Percentiles rank a stretch among this genome's conserved stretches.
These are phyloP conservation scores for Fusarium austroafricanum DNA, from an alignment of 2,329 filamentous ascomycete species.

Conservation along the genomic window DNA sequence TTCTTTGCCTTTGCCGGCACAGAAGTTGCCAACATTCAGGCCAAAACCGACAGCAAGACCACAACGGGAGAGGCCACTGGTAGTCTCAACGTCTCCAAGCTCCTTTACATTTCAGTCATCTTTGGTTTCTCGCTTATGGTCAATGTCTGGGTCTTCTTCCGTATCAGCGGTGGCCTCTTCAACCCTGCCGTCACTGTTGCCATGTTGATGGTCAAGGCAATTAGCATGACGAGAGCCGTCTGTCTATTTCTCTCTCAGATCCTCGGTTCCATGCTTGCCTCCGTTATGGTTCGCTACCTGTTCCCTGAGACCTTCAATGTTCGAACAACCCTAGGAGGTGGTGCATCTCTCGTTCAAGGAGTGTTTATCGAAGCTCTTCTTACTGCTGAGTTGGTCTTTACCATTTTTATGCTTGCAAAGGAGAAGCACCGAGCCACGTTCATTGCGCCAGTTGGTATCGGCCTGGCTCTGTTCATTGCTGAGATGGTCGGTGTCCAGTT, in stretches of 20 bases:
- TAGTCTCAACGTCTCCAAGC: conserved; percentile 57
- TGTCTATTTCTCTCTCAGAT: conserved; percentile 65
- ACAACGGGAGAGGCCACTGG: conserved; percentile 58
- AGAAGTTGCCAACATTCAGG: conserved; percentile 55
- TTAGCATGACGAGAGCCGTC: conserved; percentile 58
- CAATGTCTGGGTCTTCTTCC: conserved; percentile 62
- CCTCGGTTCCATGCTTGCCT: conserved; percentile 57
- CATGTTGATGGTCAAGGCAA: conserved; percentile 62
- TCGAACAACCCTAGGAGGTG: conserved; percentile 54
- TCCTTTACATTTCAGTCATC: conserved; percentile 56
- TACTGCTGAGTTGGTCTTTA: conserved; percentile 61
- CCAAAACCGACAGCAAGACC: conserved; percentile 49
- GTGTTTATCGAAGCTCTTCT: conserved; percentile 63
- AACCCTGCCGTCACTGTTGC: conserved; percentile 61
- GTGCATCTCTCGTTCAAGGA: conserved; percentile 57
- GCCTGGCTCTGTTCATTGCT: conserved; percentile 58
- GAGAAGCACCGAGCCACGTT: conserved; percentile 62
- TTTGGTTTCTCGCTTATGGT: conserved; percentile 59
- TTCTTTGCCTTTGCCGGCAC: conserved; percentile 58
- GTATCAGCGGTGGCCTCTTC: conserved; percentile 56
- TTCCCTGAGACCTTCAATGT: conserved; percentile 59
- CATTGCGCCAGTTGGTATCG: conserved; percentile 61
- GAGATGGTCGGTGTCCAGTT: conserved; percentile 61
- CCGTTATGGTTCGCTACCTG: conserved; percentile 56
- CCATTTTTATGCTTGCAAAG: conserved; percentile 64